phyloP scores from a whole-genome alignment of 345 rosid genomes.

The Moricandia arvensis region DNA sequence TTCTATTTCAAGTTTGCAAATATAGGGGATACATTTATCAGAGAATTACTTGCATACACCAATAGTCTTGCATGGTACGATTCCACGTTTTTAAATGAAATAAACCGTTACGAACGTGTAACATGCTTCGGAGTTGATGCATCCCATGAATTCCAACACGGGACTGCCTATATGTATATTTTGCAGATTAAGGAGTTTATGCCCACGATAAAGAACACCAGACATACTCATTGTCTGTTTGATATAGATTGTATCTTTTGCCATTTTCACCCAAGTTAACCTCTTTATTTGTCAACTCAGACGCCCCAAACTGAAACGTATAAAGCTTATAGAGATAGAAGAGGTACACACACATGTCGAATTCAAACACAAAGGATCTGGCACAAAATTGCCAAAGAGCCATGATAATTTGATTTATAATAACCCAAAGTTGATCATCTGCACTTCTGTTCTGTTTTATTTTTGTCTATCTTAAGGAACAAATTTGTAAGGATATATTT shows the following conservation, averaged over 20 bases:
- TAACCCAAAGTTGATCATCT: no score
- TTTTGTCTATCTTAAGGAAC: no score
- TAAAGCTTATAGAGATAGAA: no score
- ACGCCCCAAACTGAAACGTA: no score
- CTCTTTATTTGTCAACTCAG: no score
- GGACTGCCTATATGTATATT: not conserved
- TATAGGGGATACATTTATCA: not conserved
- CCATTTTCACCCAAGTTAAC: not conserved
- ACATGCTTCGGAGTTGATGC: not conserved
- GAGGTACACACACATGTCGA: no score
- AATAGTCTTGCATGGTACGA: not conserved
- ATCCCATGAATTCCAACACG: not conserved
- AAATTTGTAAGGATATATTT: no score
- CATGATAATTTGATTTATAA: no score
- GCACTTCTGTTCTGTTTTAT: no score
- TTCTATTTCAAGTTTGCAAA: not conserved
- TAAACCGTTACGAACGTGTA: not conserved
- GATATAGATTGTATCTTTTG: not conserved
- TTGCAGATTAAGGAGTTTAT: not conserved
- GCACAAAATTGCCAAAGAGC: no score
- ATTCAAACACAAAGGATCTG: no score
- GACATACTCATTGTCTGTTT: not conserved
- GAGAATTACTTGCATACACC: not conserved
- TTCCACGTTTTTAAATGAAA: not conserved
- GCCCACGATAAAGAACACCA: not conserved